Percentiles rank a stretch among this genome's conserved stretches.
phyloP scores from a whole-genome alignment of 495 filamentous ascomycete species.

The Lichina pygmaea region DNA sequence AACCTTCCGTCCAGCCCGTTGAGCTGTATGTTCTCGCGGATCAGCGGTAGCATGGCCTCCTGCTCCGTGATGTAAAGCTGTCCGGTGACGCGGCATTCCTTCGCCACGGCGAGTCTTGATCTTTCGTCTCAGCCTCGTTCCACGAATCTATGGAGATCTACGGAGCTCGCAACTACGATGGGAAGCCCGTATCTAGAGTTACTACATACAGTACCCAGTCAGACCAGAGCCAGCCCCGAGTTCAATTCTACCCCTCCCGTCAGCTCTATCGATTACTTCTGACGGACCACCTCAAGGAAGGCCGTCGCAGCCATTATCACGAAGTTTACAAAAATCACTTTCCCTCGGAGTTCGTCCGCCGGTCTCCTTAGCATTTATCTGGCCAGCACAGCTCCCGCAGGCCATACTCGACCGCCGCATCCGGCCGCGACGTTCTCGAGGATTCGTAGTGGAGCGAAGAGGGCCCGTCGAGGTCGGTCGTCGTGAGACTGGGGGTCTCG shows the following conservation, averaged over 20 bases:
- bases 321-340: conserved; percentile 40
- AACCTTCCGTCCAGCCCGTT: conserved; percentile 39
- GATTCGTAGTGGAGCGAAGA: conserved; percentile 39
- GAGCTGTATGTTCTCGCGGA: conserved; percentile 56
- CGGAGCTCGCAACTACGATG: no score
- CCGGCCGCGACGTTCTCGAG: conserved; percentile 66
- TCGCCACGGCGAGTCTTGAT: conserved; percentile 31
- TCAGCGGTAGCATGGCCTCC: conserved; percentile 51
- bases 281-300: background rate
- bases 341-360: conserved; percentile 25
- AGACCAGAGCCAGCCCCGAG: conserved; percentile 80
- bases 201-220: conserved; percentile 25
- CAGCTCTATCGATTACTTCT: background rate
- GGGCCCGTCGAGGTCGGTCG: conserved; percentile 48
- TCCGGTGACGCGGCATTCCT: conserved; percentile 21
- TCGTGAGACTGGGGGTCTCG: conserved; percentile 34
- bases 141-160: background rate
- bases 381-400: conserved; percentile 65
- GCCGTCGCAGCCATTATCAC: background rate
- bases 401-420: conserved; percentile 85
- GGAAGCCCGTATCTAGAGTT: no score
- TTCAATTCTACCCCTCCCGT: conserved; percentile 36
- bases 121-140: background rate
- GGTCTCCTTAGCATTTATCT: conserved; percentile 60
- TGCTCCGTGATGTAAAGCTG: conserved; percentile 66